phyloP scores from a whole-genome alignment of 2,329 filamentous ascomycete species.

The Cercospora janseana region DNA sequence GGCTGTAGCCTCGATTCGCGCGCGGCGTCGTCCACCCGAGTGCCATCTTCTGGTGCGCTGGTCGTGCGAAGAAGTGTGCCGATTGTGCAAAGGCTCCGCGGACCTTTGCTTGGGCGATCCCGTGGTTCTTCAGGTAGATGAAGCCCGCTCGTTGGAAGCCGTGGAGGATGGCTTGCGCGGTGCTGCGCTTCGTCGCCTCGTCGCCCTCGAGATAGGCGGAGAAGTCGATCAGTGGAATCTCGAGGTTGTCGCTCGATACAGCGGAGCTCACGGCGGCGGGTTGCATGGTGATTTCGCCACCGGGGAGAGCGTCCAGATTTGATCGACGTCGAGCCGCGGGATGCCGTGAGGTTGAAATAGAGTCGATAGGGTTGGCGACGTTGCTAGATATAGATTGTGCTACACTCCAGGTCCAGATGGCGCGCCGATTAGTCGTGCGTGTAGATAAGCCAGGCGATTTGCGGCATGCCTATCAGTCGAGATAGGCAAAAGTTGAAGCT shows the following conservation, averaged over 20 bases:
- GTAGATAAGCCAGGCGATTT: constrained; percentile 16
- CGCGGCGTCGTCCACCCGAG: constrained; percentile 61
- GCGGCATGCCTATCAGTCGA: constrained; percentile 11
- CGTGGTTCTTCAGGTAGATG: constrained; percentile 80
- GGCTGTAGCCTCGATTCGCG: constrained; percentile 51
- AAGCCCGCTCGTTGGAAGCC: constrained; percentile 87
- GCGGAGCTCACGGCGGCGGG: constrained; percentile 32
- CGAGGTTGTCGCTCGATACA: constrained; percentile 40
- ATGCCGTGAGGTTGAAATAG: constrained; percentile 20
- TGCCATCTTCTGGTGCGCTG: constrained; percentile 60
- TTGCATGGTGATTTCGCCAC: constrained; percentile 22
- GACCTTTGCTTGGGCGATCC: constrained; percentile 56
- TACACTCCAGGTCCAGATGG: constrained; percentile 10
- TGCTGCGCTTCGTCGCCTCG: constrained; percentile 41
- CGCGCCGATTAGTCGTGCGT: neutral
- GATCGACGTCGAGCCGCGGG: too few species aligned
- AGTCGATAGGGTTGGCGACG: constrained; percentile 13
- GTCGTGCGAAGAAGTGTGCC: constrained; percentile 67
- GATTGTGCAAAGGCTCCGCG: constrained; percentile 46
- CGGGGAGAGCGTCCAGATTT: too few species aligned
- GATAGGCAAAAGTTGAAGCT: constrained; percentile 17
- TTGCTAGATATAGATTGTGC: constrained; percentile 8
- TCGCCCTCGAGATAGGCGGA: constrained; percentile 65
- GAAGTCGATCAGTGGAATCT: constrained; percentile 65
- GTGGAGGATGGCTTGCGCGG: constrained; percentile 69